phyloP scores from a whole-genome alignment of 2,329 filamentous ascomycete genomes.

The Triangularia setosa region DNA sequence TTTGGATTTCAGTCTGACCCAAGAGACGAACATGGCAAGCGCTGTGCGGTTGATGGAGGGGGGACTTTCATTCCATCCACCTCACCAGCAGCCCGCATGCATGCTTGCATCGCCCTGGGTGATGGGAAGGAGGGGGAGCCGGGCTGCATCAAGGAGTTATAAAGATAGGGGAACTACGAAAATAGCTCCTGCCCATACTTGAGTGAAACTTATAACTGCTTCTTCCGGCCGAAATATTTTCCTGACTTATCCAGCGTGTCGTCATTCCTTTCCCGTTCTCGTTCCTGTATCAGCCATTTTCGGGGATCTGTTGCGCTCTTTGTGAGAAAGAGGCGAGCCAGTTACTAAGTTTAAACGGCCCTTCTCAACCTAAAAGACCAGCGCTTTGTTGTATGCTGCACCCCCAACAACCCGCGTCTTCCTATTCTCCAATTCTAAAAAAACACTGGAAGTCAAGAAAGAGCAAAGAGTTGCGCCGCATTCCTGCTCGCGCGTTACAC shows the following conservation, averaged over 20 bases:
- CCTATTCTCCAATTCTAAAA: neutral
- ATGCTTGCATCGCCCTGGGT: conserved; percentile 1
- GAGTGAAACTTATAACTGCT: neutral
- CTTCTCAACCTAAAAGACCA: neutral
- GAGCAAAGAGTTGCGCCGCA: neutral
- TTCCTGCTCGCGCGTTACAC: neutral
- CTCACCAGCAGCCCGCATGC: conserved; percentile 3
- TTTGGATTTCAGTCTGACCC: neutral
- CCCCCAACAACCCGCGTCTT: neutral
- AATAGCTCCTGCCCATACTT: neutral
- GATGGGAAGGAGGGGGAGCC: neutral
- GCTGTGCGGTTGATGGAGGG: neutral
- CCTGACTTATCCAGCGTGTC: neutral
- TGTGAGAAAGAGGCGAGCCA: neutral
- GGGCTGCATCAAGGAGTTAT: neutral
- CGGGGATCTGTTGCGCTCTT: neutral
- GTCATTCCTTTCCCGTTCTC: neutral
- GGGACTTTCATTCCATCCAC: neutral
- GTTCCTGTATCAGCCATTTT: neutral
- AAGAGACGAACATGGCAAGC: neutral
- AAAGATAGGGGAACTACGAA: neutral
- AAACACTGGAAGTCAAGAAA: neutral
- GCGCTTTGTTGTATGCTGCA: neutral
- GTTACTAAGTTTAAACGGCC: neutral
- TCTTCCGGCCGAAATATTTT: neutral